Percentiles rank a stretch among this genome's conserved stretches.
phyloP scores from a whole-genome alignment of 805 yeast genomes.

The Cyberlindnera misumaiensis region DNA sequence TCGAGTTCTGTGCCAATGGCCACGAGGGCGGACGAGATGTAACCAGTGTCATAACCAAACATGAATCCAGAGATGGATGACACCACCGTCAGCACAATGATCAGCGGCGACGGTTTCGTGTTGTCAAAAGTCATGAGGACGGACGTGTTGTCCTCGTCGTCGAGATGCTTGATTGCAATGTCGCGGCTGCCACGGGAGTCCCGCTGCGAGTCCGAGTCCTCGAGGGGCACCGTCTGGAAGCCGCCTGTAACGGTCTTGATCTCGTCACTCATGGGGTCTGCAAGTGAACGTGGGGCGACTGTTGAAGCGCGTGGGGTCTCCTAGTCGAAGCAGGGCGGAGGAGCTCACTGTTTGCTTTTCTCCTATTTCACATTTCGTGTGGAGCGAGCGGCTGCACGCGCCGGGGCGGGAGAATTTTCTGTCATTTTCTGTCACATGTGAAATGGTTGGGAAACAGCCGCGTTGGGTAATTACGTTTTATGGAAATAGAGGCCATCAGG shows the following conservation, averaged over 20 bases:
- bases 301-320: background rate
- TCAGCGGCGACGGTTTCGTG: constrained; percentile 53
- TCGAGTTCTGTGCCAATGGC: constrained; percentile 77
- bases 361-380: too few species aligned
- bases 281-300: background rate
- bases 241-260: constrained; percentile 14
- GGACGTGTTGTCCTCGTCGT: constrained; percentile 45
- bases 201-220: constrained; percentile 2
- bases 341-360: too few species aligned
- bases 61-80: constrained; percentile 91
- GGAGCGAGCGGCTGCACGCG: too few species aligned
- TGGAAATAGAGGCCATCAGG: too few species aligned
- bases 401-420: background rate
- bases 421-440: background rate
- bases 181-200: constrained; percentile 5
- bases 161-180: constrained; percentile 27
- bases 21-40: constrained; percentile 89
- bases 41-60: constrained; percentile 98
- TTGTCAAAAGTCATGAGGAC: constrained; percentile 40
- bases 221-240: constrained; percentile 4
- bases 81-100: constrained; percentile 60
- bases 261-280: constrained; percentile 3
- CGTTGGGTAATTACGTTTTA: background rate
- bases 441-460: background rate
- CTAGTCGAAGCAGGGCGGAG: background rate